Evolutionary conservation across 495 filamentous ascomycete species (phyloP).

Genomic region (Chaetomium tenue): DNA sequence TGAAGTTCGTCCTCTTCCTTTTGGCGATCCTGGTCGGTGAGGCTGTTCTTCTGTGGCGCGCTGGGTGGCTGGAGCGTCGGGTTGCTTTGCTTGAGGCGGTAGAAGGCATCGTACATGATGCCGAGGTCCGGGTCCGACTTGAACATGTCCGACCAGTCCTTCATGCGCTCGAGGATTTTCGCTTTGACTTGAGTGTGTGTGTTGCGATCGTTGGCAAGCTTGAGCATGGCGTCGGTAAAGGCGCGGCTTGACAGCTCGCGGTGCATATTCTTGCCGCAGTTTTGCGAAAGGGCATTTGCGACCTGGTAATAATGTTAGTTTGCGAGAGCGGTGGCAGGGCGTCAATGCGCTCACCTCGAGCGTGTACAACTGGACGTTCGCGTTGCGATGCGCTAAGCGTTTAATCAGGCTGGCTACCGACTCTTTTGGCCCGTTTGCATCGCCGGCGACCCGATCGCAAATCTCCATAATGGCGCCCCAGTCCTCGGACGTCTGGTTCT

Average conservation of each 20-base stretch:
- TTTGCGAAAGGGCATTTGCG: constrained; percentile 90
- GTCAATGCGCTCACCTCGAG: constrained; percentile 64
- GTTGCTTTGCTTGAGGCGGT: constrained; percentile 79
- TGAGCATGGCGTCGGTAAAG: constrained; percentile 91
- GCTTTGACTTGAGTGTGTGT: constrained; percentile 95
- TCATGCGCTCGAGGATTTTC: constrained; percentile 95
- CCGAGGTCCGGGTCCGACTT: constrained; percentile 84
- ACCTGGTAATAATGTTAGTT: constrained; percentile 50
- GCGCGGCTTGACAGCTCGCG: constrained; percentile 89
- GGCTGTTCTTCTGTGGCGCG: constrained; percentile 84
- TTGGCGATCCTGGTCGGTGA: constrained; percentile 84
- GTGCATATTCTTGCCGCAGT: constrained; percentile 89
- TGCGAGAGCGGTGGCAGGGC: neutral
- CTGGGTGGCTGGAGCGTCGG: constrained; percentile 89
- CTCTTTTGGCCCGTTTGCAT: constrained; percentile 73
- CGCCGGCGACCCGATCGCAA: constrained; percentile 78
- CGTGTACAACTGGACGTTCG: constrained; percentile 98
- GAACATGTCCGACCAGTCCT: constrained; percentile 95
- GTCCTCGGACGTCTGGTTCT: constrained; percentile 96
- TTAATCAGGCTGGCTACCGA: constrained; percentile 94
- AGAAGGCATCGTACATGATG: constrained; percentile 95
- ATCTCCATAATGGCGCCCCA: constrained; percentile 99
- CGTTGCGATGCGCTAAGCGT: constrained; percentile 91
- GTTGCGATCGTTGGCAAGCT: constrained; percentile 88
- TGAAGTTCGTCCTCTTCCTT: constrained; percentile 98